Evolutionary conservation across 2,329 filamentous ascomycete genomes (phyloP), one percentile per base, ranked within the genome.

Genomic region (Xylariaceae sp.): DNA sequence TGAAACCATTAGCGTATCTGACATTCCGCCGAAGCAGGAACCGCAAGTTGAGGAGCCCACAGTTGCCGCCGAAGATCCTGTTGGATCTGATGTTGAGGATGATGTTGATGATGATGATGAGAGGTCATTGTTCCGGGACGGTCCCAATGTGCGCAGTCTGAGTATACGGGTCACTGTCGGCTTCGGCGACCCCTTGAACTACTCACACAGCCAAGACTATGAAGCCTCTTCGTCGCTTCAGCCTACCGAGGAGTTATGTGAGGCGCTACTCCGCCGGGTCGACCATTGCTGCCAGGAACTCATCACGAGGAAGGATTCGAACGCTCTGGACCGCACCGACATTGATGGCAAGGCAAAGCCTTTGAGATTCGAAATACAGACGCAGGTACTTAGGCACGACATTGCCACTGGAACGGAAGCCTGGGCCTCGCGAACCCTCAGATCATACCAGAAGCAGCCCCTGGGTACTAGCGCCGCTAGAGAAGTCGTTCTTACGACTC

Each of bases 221-320:
- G 73, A 74, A 57, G 74, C 77, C 59, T 82, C 81, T 1, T 66
- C 74, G 2, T 68, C 66, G 39, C 75, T 83, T 51, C 68, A 73
- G 13, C 74, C 76, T 52, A 77, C 76, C 47, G 76, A 79, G 58
- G 73, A 75, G n/a, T 68, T 82, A 51, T 80, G 78, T 65, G 74
- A 77, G 44, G 79, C 75, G 1, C 68, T 83, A n/a, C 67, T 82
- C 10, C 75, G 76, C 34, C 78, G 79, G 45, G 73, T 83, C 50
- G 75, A 80, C 64, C 78, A 82, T 67, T 80, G 78, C 72, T 78
- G 76, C 59, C 69, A 77, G 47, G 81, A 83, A 68, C 73, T 83
- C 58, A 78, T 83, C 65, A 82, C 80, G 23, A 77, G 81, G 59
- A 77, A 76, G 62, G 81, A 83, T 66, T 76, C 77, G 13, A 69